Evolutionary conservation across 2,329 filamentous ascomycete species (phyloP), one percentile per base, ranked within the genome.

Genomic region (Trichoderma sp.): DNA sequence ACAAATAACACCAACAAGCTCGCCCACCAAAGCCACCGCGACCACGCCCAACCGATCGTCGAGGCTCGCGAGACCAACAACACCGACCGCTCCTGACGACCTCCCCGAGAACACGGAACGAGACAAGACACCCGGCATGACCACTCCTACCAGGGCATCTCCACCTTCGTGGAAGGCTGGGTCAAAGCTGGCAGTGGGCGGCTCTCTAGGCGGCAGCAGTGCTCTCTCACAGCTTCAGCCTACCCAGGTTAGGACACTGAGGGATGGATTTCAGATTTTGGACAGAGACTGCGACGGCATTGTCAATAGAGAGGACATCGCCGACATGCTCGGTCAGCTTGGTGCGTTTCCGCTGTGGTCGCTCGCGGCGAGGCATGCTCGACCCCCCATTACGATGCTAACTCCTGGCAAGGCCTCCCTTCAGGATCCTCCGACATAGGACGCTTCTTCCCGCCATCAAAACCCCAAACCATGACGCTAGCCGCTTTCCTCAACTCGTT

Each of bases 231-330:
- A 92, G 74, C 80, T 98, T 50, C 91, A 94, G 42, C 89, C 92
- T 2, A 84, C 92, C 3, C 92, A 97, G 73, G 88, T 97, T 39
- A 89, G 94, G 74, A 92, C 92, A 73, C 87, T 99, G 79, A 88
- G 95, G 69, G 94, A 98, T 76, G 93, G 91, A 0, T 99, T 98
- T 78, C 92, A 96, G 78, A 93, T 97, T 68, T 84, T 99, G 56
- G 95, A 98, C 78, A 87, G 92, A 69, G 90, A 95, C 78, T 94
- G 93, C 74, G 93, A 95, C 75, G 94, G 94, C 19, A 83, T 87
- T 60, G 90, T 99, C 70, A 91, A 90, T 72, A 86, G 91, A 68
- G 91, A 94, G 25, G 93, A 97, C 76, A 89, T 99, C 5, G 88
- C 88, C 17, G 92, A 96, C 74, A 97, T 97, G 86, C 86, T 99